Evolutionary conservation across 768 basidiomycete genomes (phyloP).

Genomic region (Tylopilus vinaceipallidus): DNA sequence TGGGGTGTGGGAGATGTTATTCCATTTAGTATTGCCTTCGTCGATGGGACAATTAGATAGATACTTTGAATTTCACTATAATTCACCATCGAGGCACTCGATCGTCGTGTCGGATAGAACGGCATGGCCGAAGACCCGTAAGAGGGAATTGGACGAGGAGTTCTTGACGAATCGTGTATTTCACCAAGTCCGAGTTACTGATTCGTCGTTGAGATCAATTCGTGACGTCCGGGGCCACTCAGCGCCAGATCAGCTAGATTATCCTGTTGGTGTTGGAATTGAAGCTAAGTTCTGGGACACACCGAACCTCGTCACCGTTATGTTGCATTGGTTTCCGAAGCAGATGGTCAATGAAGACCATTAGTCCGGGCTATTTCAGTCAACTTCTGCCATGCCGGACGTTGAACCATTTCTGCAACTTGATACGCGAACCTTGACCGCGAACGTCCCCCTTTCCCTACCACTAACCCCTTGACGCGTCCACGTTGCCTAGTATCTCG

Average conservation of each 20-base stretch:
- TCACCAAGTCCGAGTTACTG: too few species aligned
- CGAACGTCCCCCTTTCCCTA: constrained; percentile 91
- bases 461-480: constrained; percentile 64
- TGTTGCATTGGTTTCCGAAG: constrained; percentile 99
- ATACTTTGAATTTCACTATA: not conserved
- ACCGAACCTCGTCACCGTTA: constrained; percentile 84
- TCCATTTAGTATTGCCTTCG: not conserved
- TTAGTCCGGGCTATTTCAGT: too few species aligned
- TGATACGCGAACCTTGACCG: constrained; percentile 92
- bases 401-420: constrained; percentile 99
- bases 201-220: constrained; percentile 73
- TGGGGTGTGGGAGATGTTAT: not conserved
- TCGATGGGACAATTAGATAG: not conserved
- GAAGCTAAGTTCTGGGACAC: constrained; percentile 85
- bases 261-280: constrained; percentile 58
- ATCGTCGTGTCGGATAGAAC: not conserved
- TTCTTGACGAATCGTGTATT: too few species aligned
- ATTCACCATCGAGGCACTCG: not conserved
- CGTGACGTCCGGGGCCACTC: constrained; percentile 45
- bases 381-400: constrained; percentile 92
- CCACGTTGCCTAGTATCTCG: constrained; percentile 95
- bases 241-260: constrained; percentile 22
- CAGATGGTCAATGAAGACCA: too few species aligned
- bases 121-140: too few species aligned
- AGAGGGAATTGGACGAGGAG: too few species aligned